phyloP scores from a whole-genome alignment of 352 stramenopile species.

The Hyaloperonospora brassicae region DNA sequence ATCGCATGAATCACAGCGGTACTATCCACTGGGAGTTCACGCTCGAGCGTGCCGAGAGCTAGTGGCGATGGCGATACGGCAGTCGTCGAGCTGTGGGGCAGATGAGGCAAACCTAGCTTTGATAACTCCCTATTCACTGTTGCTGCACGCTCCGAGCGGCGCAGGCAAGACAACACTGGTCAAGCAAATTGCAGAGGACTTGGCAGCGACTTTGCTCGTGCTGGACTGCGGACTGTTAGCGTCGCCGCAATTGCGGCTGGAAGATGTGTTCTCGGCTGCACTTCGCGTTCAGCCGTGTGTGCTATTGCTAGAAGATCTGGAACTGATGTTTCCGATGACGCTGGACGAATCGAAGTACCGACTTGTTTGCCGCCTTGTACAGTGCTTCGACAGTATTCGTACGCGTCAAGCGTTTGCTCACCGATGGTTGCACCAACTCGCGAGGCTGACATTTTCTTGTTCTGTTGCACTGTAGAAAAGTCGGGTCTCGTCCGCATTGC shows the following conservation, averaged over 20 bases:
- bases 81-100: not conserved
- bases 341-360: constrained; percentile 72
- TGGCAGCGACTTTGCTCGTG: constrained; percentile 48
- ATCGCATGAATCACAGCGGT: not conserved
- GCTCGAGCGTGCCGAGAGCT: constrained; percentile 32
- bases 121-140: constrained; percentile 29
- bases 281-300: constrained; percentile 64
- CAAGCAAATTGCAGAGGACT: constrained; percentile 36
- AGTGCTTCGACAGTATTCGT: constrained; percentile 53
- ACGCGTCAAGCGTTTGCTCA: constrained; percentile 7
- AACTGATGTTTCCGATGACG: constrained; percentile 61
- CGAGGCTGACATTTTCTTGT: not conserved
- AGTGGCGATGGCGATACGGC: constrained; percentile 31
- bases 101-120: constrained; percentile 5
- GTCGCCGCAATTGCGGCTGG: constrained; percentile 41
- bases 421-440: not conserved
- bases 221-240: constrained; percentile 56
- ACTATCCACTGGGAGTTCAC: constrained; percentile 37
- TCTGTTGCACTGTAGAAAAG: constrained; percentile 19
- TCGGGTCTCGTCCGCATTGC: constrained; percentile 27
- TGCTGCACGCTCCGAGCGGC: constrained; percentile 60
- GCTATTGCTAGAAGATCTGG: constrained; percentile 63
- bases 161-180: constrained; percentile 69
- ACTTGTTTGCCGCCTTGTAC: constrained; percentile 51
- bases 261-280: constrained; percentile 62